Evolutionary conservation across 2,329 filamentous ascomycete species (phyloP).

Genomic region (Phialocephala subalpina): DNA sequence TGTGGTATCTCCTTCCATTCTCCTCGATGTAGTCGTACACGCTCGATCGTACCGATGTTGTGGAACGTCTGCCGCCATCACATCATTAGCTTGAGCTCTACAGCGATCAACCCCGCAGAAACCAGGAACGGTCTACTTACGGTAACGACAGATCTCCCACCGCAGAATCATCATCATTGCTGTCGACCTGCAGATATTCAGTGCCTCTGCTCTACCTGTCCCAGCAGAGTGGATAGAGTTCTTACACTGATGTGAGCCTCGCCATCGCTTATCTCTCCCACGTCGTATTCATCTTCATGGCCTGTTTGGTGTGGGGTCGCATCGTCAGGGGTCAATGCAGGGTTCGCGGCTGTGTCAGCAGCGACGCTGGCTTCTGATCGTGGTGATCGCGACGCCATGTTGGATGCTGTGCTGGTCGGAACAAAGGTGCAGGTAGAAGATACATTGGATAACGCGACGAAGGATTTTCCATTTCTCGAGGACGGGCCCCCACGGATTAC

Average conservation of each 20-base stretch:
- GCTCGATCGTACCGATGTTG: conserved; percentile 50
- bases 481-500: too few relatives aligned
- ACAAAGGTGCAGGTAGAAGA: background rate
- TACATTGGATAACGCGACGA: background rate
- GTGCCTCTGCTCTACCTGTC: background rate
- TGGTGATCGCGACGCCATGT: background rate
- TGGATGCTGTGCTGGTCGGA: background rate
- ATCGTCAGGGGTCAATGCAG: background rate
- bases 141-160: conserved; percentile 17
- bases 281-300: background rate
- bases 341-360: background rate
- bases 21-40: conserved; percentile 55
- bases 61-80: conserved; percentile 17
- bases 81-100: background rate
- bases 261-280: conserved; percentile 14
- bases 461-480: too few relatives aligned
- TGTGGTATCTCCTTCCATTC: conserved; percentile 57
- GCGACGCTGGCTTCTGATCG: background rate
- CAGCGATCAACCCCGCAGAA: background rate
- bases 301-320: background rate
- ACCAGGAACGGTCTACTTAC: background rate
- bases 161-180: conserved; percentile 23
- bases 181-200: conserved; percentile 9
- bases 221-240: background rate
- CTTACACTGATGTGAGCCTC: conserved; percentile 13